phyloP scores from a whole-genome alignment of 139 green algal genomes.

The Penium margaritaceum region DNA sequence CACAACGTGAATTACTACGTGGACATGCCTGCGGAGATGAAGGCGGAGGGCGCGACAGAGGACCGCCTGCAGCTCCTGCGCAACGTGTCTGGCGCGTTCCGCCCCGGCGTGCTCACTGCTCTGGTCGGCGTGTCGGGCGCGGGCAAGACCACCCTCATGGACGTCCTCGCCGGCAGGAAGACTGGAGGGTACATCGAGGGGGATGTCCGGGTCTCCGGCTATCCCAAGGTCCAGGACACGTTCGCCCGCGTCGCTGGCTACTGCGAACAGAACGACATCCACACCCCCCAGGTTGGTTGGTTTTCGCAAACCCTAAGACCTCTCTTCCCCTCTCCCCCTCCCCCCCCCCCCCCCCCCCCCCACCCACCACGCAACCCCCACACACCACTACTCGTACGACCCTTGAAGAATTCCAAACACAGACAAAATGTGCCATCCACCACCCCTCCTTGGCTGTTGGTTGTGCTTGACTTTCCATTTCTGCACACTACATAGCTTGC shows the following conservation, averaged over 20 bases:
- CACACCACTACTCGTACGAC: not conserved
- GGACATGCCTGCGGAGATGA: constrained; percentile 16
- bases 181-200: constrained; percentile 39
- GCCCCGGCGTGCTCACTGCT: constrained; percentile 21
- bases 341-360: constrained; percentile 62
- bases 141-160: constrained; percentile 25
- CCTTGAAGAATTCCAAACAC: no score
- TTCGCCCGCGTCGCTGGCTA: constrained; percentile 58
- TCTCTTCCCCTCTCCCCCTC: not conserved
- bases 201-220: constrained; percentile 55
- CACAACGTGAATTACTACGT: constrained; percentile 31
- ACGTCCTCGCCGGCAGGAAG: constrained; percentile 21
- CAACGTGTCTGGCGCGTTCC: constrained; percentile 17
- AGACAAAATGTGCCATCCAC: no score
- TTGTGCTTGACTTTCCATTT: no score
- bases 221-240: constrained; percentile 51
- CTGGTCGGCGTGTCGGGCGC: constrained; percentile 17
- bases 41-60: not conserved
- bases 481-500: no score
- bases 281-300: constrained; percentile 28
- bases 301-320: constrained; percentile 56
- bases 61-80: constrained; percentile 11
- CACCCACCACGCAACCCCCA: constrained; percentile 76
- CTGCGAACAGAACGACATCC: constrained; percentile 29
- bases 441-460: no score